Percentiles rank a stretch among this genome's conserved stretches.
phyloP scores from a whole-genome alignment of 2,329 filamentous ascomycete genomes.

The Calonectria crousiana region DNA sequence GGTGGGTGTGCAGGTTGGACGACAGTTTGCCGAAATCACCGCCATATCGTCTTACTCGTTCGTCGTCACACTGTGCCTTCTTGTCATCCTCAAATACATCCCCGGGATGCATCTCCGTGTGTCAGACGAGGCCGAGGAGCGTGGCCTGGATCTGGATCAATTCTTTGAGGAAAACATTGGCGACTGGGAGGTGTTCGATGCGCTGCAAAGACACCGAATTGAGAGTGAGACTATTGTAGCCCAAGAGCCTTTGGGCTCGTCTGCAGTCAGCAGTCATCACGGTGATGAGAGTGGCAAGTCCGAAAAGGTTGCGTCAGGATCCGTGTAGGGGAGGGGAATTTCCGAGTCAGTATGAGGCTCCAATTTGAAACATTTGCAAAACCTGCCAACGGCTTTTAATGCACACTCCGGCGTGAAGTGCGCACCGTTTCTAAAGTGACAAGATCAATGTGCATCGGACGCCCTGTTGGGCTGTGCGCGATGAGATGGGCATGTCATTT shows the following conservation, averaged over 20 bases:
- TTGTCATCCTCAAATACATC: slow-evolving; percentile 31
- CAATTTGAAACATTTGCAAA: neutral
- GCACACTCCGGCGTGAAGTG: neutral
- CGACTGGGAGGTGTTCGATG: slow-evolving; percentile 28
- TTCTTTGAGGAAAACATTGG: slow-evolving; percentile 32
- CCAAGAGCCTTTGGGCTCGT: slow-evolving; percentile 6
- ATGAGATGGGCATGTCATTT: neutral
- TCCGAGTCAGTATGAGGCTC: neutral
- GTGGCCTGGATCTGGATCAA: slow-evolving; percentile 27
- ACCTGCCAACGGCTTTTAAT: neutral
- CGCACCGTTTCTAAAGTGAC: neutral
- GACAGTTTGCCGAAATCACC: slow-evolving; percentile 29
- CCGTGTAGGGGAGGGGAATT: neutral
- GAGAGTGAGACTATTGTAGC: slow-evolving; percentile 10
- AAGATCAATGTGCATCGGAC: neutral
- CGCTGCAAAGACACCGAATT: slow-evolving; percentile 9
- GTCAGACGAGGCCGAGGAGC: slow-evolving; percentile 31
- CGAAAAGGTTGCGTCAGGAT: slow-evolving; percentile 7
- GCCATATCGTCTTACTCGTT: slow-evolving; percentile 31
- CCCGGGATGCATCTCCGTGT: slow-evolving; percentile 26
- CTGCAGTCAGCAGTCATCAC: slow-evolving; percentile 15
- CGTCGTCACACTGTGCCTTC: slow-evolving; percentile 15
- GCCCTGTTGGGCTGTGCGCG: neutral
- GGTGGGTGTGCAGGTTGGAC: slow-evolving; percentile 24
- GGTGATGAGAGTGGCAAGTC: slow-evolving; percentile 15